Evolutionary conservation across 768 basidiomycete genomes (phyloP).

Genomic region (Kwoniella newhampshirensis): DNA sequence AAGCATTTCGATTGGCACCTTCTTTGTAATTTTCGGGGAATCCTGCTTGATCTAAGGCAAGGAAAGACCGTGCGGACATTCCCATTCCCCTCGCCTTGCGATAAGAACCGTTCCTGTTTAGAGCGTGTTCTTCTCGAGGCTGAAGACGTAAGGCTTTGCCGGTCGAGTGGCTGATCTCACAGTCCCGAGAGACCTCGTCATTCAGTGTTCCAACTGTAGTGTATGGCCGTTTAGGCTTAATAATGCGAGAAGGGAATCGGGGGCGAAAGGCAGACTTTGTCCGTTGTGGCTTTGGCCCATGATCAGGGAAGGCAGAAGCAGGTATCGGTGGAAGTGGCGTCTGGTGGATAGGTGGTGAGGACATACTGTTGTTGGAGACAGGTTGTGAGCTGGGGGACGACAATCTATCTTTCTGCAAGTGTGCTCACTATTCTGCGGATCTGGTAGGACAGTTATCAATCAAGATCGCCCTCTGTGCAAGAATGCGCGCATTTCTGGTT

Average conservation of each 20-base stretch:
- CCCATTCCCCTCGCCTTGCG: too few relatives aligned
- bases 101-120: too few relatives aligned
- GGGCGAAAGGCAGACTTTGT: neutral
- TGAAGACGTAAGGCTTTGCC: too few relatives aligned
- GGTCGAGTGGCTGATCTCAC: too few relatives aligned
- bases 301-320: neutral
- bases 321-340: slow-evolving; percentile 11
- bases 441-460: slow-evolving; percentile 5
- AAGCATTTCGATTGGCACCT: neutral
- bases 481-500: too few relatives aligned
- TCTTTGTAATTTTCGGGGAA: neutral
- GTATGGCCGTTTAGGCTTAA: slow-evolving; percentile 6
- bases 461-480: too few relatives aligned
- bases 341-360: slow-evolving; percentile 13
- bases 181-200: too few relatives aligned
- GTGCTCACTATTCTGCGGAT: slow-evolving; percentile 9
- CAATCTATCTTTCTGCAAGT: too few relatives aligned
- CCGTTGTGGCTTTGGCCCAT: neutral
- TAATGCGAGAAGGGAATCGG: slow-evolving; percentile 1
- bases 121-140: too few relatives aligned
- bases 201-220: neutral
- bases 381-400: neutral
- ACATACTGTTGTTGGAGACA: neutral
- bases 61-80: slow-evolving; percentile 12
- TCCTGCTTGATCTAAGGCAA: slow-evolving; percentile 12